Base-by-base conservation (phyloP, 2,329 filamentous ascomycete genomes). In the Aspergillus brasiliensis region DNA sequence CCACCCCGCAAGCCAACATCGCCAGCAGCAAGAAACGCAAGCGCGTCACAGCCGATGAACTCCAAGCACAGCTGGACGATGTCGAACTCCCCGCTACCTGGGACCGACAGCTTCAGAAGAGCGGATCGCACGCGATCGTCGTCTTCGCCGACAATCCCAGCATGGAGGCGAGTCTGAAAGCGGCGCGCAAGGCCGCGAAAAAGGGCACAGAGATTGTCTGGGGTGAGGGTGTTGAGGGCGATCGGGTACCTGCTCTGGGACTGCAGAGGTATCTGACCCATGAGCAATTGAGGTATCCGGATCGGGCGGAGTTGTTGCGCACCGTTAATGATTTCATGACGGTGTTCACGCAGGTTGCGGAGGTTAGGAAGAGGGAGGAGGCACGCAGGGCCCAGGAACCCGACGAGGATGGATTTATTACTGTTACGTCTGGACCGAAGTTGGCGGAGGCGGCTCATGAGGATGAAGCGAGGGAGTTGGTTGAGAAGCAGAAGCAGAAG, bases 341-440 rank as follows among this genome's bases (percentile, higher is more conserved):
- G 21, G 82, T 87, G n/a, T 98, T 92, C 79, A 75, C 77, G 25
- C 75, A 90, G 83, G 79, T 85, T 72, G 79, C 91, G 82, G 78
- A 90, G 84, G 82, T 86, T 75, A 77, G 88, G 82, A 76, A 88
- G 81, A 67, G 83, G 71, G 65, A 88, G 80, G 78, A 83, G 81
- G 72, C 89, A 78, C 72, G 84, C 57, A 80, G 89, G 62, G 87
- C 91, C 62, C 89, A 90, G 67, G 88, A 92, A 69, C 92, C 94
- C 0, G 95, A 99, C 75, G 93, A 92, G 71, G 95, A 99, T 75
- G 95, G 95, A 2, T 99, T 99, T 74, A 85, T 98, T 51, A 98
- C 93, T 3, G 95, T 99, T 23, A 90, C 88, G 1, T 85, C 91
- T 57, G 92, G 92, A 25, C 90, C 91, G 40, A 83, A 84, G 61